Base-by-base conservation (phyloP, 2,329 filamentous ascomycete genomes). In the Diplodia scrobiculata region DNA sequence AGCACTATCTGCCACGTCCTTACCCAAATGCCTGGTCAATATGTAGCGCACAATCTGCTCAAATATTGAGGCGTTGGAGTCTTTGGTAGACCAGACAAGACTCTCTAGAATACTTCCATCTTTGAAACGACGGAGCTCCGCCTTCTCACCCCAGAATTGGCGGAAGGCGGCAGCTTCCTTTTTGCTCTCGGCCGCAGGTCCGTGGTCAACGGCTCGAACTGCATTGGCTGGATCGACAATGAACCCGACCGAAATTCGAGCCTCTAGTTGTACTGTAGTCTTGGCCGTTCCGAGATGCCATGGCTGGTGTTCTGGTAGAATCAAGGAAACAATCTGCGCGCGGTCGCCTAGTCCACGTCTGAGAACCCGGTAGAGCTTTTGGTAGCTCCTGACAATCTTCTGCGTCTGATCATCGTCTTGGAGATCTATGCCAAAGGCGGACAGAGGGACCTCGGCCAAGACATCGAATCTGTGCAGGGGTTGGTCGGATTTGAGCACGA, bases 91-190 rank as follows among this genome's bases (percentile, higher is more conserved):
- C 95, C 95, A 99, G 21, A 96, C 89, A 34, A 98, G 82, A 73
- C 91, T 97, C 77, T 99, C 96, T 9, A 92, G 84, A 70, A 99
- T 97, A 71, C 89, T 94, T 25, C 95, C 95, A 73, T 98, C 92
- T 72, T 93, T 96, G 82, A 99, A 99, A 21, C 95, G 90, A 69
- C 95, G 87, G 53, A 99, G 83, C 76, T 99, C 95, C 1, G 95
- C 87, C 75, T 95, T 96, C 10, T 94, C 89, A 6, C 94, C 95
- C 95, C 96, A 99, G 75, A 99, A 98, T 38, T 89, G 86, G 41
- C 91, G 90, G 76, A 97, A 99, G 36, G 84, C 84, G 10, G 88
- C 87, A 27, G 92, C 90, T 69, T 92, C 91, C 69, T 90, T 88
- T 77, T 94, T 92, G 68, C 95, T 86, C 74, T 98, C 93, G 1